These are phyloP conservation scores for Lactarius evosmus DNA, from an alignment of 768 basidiomycete genomes.

Conservation along the genomic window DNA sequence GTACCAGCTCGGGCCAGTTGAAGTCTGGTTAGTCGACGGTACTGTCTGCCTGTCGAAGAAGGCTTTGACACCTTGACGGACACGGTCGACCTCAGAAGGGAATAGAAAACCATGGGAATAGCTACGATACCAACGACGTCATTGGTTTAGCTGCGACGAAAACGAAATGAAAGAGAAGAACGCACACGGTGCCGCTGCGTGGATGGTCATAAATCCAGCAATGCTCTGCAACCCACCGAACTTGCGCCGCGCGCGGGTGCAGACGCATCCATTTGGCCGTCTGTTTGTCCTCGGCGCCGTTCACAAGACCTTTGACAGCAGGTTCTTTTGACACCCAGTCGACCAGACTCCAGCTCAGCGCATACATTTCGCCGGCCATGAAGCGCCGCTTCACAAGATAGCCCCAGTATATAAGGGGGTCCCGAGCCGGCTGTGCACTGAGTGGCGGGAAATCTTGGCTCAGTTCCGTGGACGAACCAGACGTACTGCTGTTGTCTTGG, in stretches of 20 bases:
- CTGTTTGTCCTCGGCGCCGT: conserved; percentile 91
- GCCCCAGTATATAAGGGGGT: conserved; percentile 84
- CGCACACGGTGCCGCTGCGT: conserved; percentile 87
- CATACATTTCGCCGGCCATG: conserved; percentile 95
- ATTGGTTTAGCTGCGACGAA: neutral
- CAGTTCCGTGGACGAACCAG: neutral
- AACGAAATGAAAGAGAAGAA: conserved; percentile 20
- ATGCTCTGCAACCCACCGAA: conserved; percentile 88
- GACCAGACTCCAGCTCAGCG: conserved; percentile 83
- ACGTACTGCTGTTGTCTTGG: neutral
- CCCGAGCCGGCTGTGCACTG: conserved; percentile 35
- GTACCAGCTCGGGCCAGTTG: conserved; percentile 28
- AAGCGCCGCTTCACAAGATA: conserved; percentile 89
- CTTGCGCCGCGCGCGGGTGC: conserved; percentile 73
- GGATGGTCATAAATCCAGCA: conserved; percentile 99
- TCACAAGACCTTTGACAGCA: conserved; percentile 58
- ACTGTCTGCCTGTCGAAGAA: conserved; percentile 47
- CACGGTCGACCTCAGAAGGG: conserved; percentile 78
- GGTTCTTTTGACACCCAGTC: conserved; percentile 81
- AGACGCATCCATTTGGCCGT: conserved; percentile 88
- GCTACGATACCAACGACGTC: conserved; percentile 38
- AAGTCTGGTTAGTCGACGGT: conserved; percentile 19
- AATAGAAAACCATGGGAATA: conserved; percentile 95
- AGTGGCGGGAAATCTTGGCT: conserved; percentile 9
- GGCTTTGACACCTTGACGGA: conserved; percentile 53